Evolutionary conservation across 2,329 filamentous ascomycete genomes (phyloP).

Genomic region (Phialocephala subalpina): DNA sequence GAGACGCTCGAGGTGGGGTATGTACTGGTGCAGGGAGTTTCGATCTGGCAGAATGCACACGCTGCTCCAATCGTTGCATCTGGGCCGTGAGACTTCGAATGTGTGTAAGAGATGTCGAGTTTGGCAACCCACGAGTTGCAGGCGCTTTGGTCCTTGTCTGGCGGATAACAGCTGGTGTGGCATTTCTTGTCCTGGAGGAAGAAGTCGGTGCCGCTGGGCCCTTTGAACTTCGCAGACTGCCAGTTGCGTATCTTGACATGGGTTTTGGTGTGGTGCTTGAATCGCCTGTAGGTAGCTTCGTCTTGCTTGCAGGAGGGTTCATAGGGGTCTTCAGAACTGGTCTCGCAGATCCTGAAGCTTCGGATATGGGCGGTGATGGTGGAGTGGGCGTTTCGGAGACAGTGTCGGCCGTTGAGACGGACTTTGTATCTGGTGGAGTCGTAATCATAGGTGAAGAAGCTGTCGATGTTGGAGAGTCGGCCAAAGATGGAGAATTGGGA

Average conservation of each 20-base stretch:
- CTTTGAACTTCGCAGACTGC: conserved; percentile 36
- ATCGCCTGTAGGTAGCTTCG: conserved; percentile 63
- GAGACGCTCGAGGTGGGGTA: conserved; percentile 84
- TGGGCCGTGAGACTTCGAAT: conserved; percentile 94
- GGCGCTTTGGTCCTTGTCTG: conserved; percentile 52
- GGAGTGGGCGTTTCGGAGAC: conserved; percentile 79
- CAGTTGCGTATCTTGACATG: conserved; percentile 39
- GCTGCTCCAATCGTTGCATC: conserved; percentile 94
- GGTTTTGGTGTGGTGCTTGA: conserved; percentile 62
- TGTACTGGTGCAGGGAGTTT: conserved; percentile 84
- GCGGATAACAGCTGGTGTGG: conserved; percentile 46
- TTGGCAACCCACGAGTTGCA: conserved; percentile 52
- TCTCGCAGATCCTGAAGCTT: conserved; percentile 64
- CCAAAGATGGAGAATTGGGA: conserved; percentile 76
- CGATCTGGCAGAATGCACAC: conserved; percentile 89
- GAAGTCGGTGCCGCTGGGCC: conserved; percentile 34
- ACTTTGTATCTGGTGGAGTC: conserved; percentile 81
- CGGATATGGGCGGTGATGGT: conserved; percentile 93
- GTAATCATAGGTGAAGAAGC: conserved; percentile 89
- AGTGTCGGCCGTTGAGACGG: conserved; percentile 62
- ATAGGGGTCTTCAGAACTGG: conserved; percentile 39
- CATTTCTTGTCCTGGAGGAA: conserved; percentile 36
- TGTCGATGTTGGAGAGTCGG: conserved; percentile 82
- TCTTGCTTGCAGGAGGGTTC: conserved; percentile 50
- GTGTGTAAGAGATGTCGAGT: conserved; percentile 81